Base-by-base conservation (phyloP, 2,329 filamentous ascomycete genomes). In the Fusarium devonianum region DNA sequence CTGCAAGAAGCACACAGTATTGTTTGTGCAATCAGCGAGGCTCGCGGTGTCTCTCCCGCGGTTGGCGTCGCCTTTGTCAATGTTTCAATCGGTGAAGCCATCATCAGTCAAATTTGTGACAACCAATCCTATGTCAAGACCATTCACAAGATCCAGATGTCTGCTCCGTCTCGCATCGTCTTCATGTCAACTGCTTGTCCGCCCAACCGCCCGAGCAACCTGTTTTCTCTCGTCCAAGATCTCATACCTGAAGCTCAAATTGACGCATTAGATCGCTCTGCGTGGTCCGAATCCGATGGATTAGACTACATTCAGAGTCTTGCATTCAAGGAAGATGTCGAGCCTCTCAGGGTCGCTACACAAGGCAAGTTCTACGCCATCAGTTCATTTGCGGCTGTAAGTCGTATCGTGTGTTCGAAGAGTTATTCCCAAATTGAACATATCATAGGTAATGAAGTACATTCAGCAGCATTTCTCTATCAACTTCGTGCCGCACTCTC, bases 121-220 rank as follows among this genome's bases (percentile, higher is more conserved):
- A 95, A 87, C 47, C 92, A 96, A 68, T 95, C 92, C 23, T 97
- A 96, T 68, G 86, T 92, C 48, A 87, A 87, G 66, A 96, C 92
- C 0, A 78, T 96, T 21, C 90, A 96, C 71, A 96, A 97, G 68
- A 80, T 97, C 23, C 83, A 84, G 41, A 85, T 96, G 17, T 89
- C 90, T 62, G 83, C 88, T 17, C 92, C 93, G 0, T 88, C 87
- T 2, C 85, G 87, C 56, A 89, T 97, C 38, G 74, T 97, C 1
- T 86, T 96, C 60, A 85, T 91, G 65, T 82, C 82, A 4, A 88
- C 88, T 2, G 82, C 85, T n/a, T 84, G 78, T 18, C 74, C 77
- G 2, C 81, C 86, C 13, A 85, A 86, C 53, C 78, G 78, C 0
- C 87, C 84, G 55, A 93, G 89, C 13, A 92, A 87, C 43, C 79